Base-by-base conservation (phyloP, 129 eudicot genomes). In the Saussurea involucrata region DNA sequence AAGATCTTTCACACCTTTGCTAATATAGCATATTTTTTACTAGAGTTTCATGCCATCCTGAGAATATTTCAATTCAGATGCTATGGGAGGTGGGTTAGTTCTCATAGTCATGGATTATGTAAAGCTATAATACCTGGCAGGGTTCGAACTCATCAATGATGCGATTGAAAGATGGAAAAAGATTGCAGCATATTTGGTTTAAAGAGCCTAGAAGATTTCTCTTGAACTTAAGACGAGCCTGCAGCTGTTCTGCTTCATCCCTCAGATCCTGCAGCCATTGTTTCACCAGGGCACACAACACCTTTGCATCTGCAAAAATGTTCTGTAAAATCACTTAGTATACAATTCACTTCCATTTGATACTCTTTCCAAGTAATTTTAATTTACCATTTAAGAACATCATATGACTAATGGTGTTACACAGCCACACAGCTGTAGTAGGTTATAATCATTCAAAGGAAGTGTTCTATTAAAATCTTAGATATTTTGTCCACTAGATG, bases 181-280 rank as follows among this genome's bases (percentile, higher is more conserved):
- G 76, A 83, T 85, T 89, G 92, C 97, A 91, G 83, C 77, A 85
- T 82, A 94, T 91, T 86, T 87, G 87, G 81, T 86, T 88, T 83
- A 89, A 22, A 31, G 86, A 55, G 58, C 86, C 89, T 3, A 79
- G 46, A 68, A 95, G 71, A 72, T 84, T 87, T 74, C 49, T 80
- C 86, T 87, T 87, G 80, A 95, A 92, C 29, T 83, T 66, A 70
- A 95, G 87, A 72, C 84, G 91, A 71, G 83, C 92, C 80, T 87
- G 92, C 60, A 90, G 44, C 33, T 78, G 92, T 79, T 89, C 90
- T 57, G 75, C 75, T 79, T 87, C 92, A 78, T 91, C 90, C 72
- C 86, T 85, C 85, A 92, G 71, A 69, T 89, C 95, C 44, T 63
- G 85, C 18, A 86, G 84, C 99, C 99, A 95, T 78, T 81, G 79